phyloP scores from a whole-genome alignment of 257 asterid species.

The Henckelia pumila region DNA sequence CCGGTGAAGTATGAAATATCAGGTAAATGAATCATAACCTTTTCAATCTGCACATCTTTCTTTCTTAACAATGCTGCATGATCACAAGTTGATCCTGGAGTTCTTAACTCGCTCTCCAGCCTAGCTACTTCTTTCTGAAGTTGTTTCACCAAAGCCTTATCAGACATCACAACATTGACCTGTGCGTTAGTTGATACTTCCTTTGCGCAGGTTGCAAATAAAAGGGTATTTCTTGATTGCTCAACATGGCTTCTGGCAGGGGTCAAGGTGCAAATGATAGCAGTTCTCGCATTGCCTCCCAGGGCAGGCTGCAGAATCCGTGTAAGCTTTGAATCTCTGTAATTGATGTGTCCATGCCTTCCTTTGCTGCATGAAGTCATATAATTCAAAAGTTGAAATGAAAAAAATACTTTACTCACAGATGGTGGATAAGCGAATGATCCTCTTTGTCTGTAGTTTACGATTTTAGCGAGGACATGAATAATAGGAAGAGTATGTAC shows the following conservation, averaged over 20 bases:
- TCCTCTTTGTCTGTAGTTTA: slow-evolving; percentile 14
- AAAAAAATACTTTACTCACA: slow-evolving; percentile 5
- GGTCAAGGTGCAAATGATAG: slow-evolving; percentile 92
- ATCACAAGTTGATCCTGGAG: slow-evolving; percentile 73
- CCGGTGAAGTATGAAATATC: neutral
- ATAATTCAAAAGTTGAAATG: slow-evolving; percentile 12
- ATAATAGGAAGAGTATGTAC: neutral
- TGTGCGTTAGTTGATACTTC: slow-evolving; percentile 96
- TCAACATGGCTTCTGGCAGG: slow-evolving; percentile 97
- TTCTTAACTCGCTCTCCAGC: slow-evolving; percentile 83
- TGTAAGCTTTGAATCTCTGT: slow-evolving; percentile 96
- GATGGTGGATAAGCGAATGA: neutral
- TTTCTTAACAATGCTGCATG: slow-evolving; percentile 66
- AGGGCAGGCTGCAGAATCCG: slow-evolving; percentile 95
- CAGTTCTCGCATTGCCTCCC: slow-evolving; percentile 99
- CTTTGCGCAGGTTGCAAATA: slow-evolving; percentile 95
- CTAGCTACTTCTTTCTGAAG: slow-evolving; percentile 96
- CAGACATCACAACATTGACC: slow-evolving; percentile 99
- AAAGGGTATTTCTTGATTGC: slow-evolving; percentile 95
- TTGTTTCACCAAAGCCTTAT: slow-evolving; percentile 97
- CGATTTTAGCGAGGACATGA: neutral
- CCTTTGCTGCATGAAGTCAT: slow-evolving; percentile 78
- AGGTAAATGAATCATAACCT: slow-evolving; percentile 44
- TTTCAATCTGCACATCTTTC: slow-evolving; percentile 86
- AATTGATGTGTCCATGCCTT: slow-evolving; percentile 88